Conservation (phyloP, 352 stramenopile species). For the Pythium coloratum region DNA sequence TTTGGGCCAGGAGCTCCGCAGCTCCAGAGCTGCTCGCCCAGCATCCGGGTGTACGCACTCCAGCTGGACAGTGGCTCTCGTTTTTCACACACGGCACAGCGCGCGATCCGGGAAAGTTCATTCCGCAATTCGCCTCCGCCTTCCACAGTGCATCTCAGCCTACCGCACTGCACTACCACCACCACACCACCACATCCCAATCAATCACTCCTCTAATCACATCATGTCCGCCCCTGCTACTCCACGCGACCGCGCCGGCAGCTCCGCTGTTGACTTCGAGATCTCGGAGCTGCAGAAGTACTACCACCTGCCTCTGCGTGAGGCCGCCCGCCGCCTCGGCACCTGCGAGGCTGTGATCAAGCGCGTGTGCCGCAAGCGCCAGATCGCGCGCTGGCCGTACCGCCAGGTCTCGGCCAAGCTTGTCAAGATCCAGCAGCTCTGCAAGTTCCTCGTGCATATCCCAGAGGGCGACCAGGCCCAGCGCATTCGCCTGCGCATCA, state of each 20-base stretch:
- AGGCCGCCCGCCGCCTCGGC: conserved; percentile 69
- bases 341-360: conserved; percentile 84
- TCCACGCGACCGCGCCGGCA: conserved; percentile 29
- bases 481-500: conserved; percentile 77
- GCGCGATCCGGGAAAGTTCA: conserved; percentile 17
- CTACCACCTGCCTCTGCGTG: conserved; percentile 80
- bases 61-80: conserved; percentile 3
- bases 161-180: not conserved
- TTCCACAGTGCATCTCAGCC: conserved; percentile 11
- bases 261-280: conserved; percentile 73
- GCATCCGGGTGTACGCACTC: conserved; percentile 21
- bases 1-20: too few species aligned
- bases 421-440: conserved; percentile 86
- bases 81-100: not conserved
- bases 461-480: conserved; percentile 65
- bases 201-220: not conserved
- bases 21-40: not conserved
- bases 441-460: conserved; percentile 84
- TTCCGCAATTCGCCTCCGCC: conserved; percentile 27
- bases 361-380: conserved; percentile 74
- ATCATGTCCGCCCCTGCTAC: conserved; percentile 19
- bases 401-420: conserved; percentile 84
- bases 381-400: conserved; percentile 84
- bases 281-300: conserved; percentile 82
- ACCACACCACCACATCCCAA: not conserved